phyloP scores from a whole-genome alignment of 2,329 filamentous ascomycete species.

The Epichloe uncinata region DNA sequence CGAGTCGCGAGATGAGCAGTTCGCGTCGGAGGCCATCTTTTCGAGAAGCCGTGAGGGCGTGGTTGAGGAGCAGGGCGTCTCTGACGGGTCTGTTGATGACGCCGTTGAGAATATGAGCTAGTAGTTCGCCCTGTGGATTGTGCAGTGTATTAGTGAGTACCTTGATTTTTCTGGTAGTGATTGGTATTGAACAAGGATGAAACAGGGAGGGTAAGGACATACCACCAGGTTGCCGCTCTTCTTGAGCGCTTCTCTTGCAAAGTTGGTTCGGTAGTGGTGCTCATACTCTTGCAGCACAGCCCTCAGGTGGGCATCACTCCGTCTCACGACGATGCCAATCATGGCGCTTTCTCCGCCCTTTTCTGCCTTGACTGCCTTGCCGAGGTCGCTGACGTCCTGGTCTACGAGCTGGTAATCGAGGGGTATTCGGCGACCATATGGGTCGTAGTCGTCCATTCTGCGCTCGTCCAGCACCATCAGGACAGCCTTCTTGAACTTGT shows the following conservation, averaged over 20 bases:
- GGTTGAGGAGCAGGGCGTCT: constrained; percentile 80
- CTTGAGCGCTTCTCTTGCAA: constrained; percentile 72
- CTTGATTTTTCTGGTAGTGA: too few relatives aligned
- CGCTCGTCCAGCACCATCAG: constrained; percentile 70
- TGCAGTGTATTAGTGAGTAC: too few relatives aligned
- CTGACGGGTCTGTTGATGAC: constrained; percentile 91
- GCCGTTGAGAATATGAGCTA: constrained; percentile 91
- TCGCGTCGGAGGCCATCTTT: constrained; percentile 66
- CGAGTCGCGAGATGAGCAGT: constrained; percentile 73
- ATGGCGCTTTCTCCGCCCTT: constrained; percentile 80
- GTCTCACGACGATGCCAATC: constrained; percentile 67
- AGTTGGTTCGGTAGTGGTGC: constrained; percentile 59
- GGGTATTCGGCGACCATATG: constrained; percentile 41
- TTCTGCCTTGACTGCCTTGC: constrained; percentile 53
- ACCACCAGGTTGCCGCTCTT: constrained; percentile 91
- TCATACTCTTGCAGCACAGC: constrained; percentile 73
- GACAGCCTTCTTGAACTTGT: constrained; percentile 89
- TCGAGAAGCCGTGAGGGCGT: constrained; percentile 66
- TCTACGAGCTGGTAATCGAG: constrained; percentile 48
- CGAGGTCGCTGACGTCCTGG: constrained; percentile 60
- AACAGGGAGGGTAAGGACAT: constrained; percentile 27
- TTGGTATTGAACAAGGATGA: neutral
- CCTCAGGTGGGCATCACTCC: constrained; percentile 69
- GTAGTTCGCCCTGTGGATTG: constrained; percentile 63
- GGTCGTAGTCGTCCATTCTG: constrained; percentile 69